Percentiles rank a stretch among this genome's conserved stretches.
Evolutionary conservation across 2,329 filamentous ascomycete species (phyloP).

Genomic region (Pyricularia grisea): DNA sequence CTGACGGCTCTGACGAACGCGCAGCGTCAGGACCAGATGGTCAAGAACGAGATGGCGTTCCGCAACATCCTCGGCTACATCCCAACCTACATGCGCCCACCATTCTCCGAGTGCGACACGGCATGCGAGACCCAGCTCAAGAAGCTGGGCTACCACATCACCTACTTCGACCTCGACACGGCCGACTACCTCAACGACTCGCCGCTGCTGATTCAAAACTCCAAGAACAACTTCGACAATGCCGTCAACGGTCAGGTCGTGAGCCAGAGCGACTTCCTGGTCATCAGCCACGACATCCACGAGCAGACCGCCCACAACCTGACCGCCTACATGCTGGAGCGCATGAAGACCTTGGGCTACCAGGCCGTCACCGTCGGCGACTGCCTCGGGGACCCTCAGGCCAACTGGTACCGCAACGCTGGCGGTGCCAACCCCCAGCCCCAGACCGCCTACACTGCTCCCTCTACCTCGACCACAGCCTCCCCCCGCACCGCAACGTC

Average conservation of each 20-base stretch:
- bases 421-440: slow-evolving; percentile 11
- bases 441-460: background rate
- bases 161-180: slow-evolving; percentile 21
- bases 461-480: background rate
- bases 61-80: slow-evolving; percentile 24
- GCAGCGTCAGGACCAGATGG: slow-evolving; percentile 25
- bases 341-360: slow-evolving; percentile 26
- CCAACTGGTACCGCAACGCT: slow-evolving; percentile 34
- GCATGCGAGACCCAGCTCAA: slow-evolving; percentile 16
- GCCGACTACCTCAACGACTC: slow-evolving; percentile 15
- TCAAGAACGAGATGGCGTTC: slow-evolving; percentile 32
- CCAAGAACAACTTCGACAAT: slow-evolving; percentile 8
- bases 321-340: slow-evolving; percentile 31
- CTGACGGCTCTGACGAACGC: slow-evolving; percentile 17
- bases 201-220: slow-evolving; percentile 5
- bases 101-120: slow-evolving; percentile 20
- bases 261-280: slow-evolving; percentile 7
- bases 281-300: slow-evolving; percentile 33
- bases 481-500: background rate
- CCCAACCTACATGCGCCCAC: slow-evolving; percentile 33
- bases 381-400: slow-evolving; percentile 31
- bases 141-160: slow-evolving; percentile 23
- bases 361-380: slow-evolving; percentile 35
- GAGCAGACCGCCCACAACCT: slow-evolving; percentile 31
- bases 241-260: background rate